Base-by-base conservation (phyloP, 2,329 filamentous ascomycete genomes). In the Exserohilum turcica region DNA sequence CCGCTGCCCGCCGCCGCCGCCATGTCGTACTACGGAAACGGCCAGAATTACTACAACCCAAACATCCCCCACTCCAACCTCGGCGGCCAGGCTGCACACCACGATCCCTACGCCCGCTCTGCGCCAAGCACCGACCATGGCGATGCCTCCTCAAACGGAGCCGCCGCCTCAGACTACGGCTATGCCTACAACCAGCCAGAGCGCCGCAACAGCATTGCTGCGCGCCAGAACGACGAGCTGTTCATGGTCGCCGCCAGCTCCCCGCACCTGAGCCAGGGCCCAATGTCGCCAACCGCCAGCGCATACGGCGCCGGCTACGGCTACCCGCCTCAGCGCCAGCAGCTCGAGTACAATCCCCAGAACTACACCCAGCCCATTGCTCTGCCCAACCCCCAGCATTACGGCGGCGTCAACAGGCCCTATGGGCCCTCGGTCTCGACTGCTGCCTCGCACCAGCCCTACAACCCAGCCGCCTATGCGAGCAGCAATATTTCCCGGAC, bases 101-200 rank as follows among this genome's bases (percentile, higher is more conserved):
- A 72, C 48, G 69, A 71, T 54, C 57, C 66, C n/a, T 68, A 74
- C 57, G 60, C 79, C 57, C 77, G 76, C 54, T 81, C 89, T 61
- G 82, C 85, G 60, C 82, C 84, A 43, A 93, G 88, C 78, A 92
- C 90, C 78, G 87, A 91, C 72, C 85, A 82, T 61, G 89, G 88
- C 60, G 90, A 94, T 72, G 89, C 93, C 71, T 76, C 93, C 71
- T 76, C 78, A 43, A 84, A 86, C 49, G 76, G 65, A 19, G 66
- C 77, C 38, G 6, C 18, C 13, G 52, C 74, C 76, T 37, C 66
- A 13, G 66, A 66, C 51, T 72, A 75, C 52, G 71, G 70, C 33
- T 77, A 77, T 48, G 62, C 66, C 15, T 31, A 24, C 24, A n/a
- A 36, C 15, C 68, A 67, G 48, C 68, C 71, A 18, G 74, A 74